Percentiles rank a stretch among this genome's conserved stretches.
Conservation (phyloP, 1,139 yeast species). For the Geotrichum bryndzae region DNA sequence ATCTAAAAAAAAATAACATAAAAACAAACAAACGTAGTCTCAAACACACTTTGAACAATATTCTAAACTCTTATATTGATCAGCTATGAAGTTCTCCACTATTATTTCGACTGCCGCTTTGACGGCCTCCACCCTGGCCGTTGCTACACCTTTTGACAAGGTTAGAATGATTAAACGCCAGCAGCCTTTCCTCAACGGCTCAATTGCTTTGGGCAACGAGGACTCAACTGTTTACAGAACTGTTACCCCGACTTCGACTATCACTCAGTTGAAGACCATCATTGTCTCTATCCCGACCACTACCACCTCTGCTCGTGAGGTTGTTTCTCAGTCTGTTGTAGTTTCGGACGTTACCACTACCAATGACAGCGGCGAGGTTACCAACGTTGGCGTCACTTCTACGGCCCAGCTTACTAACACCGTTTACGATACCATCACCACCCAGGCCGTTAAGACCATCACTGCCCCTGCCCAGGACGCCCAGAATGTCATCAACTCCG, state of each 20-base stretch:
- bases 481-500: conserved; percentile 7
- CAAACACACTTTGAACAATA: neutral
- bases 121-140: conserved; percentile 4
- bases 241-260: conserved; percentile 5
- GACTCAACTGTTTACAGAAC: neutral
- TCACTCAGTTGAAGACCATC: neutral
- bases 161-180: neutral
- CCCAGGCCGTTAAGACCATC: conserved; percentile 5
- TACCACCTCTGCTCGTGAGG: neutral
- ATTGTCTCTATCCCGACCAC: conserved; percentile 5
- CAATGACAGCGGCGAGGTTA: neutral
- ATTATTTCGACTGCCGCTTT: neutral
- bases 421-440: conserved; percentile 6
- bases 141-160: neutral
- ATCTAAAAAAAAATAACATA: neutral
- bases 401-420: conserved; percentile 6
- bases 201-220: neutral
- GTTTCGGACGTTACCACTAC: conserved; percentile 1
- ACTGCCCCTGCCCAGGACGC: conserved; percentile 6
- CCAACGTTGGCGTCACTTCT: conserved; percentile 1
- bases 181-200: conserved; percentile 4
- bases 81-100: conserved; percentile 5
- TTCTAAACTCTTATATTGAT: neutral
- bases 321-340: conserved; percentile 1
- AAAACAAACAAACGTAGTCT: neutral